Conservation (phyloP, 495 filamentous ascomycete genomes). For the Pseudevernia furfuracea region DNA sequence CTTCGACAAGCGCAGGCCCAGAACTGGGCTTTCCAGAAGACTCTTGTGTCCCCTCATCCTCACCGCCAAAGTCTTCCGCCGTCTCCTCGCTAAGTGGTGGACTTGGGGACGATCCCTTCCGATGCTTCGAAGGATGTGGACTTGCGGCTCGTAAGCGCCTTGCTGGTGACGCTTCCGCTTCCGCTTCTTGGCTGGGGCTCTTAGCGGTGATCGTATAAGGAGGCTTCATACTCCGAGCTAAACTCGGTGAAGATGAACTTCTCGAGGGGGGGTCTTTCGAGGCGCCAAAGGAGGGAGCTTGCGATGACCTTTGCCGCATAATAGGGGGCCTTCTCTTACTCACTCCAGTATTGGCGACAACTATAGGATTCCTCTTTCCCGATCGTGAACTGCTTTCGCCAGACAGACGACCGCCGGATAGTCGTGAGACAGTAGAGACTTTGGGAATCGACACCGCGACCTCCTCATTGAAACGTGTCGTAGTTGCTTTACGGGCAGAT, state of each 20-base stretch:
- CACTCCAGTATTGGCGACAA: slow-evolving; percentile 30
- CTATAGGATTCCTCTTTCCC: slow-evolving; percentile 31
- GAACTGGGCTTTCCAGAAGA: background rate
- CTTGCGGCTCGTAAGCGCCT: slow-evolving; percentile 12
- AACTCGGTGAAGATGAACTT: slow-evolving; percentile 7
- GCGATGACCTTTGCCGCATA: slow-evolving; percentile 40
- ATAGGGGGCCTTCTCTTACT: slow-evolving; percentile 38
- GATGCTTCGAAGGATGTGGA: slow-evolving; percentile 13
- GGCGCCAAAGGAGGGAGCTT: slow-evolving; percentile 15
- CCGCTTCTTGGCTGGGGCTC: background rate
- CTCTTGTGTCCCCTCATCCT: background rate
- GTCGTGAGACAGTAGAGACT: background rate
- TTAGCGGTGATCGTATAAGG: background rate
- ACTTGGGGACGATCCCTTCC: background rate
- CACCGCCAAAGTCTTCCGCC: background rate
- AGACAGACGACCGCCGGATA: slow-evolving; percentile 10
- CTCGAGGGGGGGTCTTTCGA: slow-evolving; percentile 8
- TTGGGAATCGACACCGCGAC: slow-evolving; percentile 23
- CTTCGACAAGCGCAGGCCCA: background rate
- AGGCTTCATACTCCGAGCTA: slow-evolving; percentile 7
- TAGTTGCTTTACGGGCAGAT: slow-evolving; percentile 6
- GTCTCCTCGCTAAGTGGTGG: background rate
- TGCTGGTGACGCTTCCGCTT: background rate
- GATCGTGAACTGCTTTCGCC: slow-evolving; percentile 23
- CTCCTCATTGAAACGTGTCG: slow-evolving; percentile 24